A percentile compares a stretch with the other conserved stretches of the same genome.
Conservation (phyloP, 352 stramenopile species). For the Phytophthora sp. region DNA sequence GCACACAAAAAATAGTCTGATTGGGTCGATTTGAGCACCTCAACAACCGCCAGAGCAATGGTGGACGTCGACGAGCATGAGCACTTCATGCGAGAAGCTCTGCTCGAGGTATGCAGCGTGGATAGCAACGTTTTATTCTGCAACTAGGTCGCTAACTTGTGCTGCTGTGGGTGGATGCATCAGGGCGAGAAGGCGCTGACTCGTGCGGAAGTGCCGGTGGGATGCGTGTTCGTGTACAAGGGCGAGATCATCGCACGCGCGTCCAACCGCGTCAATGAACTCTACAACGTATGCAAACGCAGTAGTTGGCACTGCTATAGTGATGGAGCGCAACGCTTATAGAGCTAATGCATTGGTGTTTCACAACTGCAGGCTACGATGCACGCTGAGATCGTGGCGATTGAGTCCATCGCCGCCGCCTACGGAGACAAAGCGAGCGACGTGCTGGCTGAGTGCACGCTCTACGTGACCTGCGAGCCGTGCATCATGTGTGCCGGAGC, state of each 20-base stretch:
- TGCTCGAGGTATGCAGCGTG: constrained; percentile 54
- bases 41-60: constrained; percentile 16
- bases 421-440: constrained; percentile 46
- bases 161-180: background rate
- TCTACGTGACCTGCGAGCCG: constrained; percentile 93
- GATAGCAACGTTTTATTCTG: background rate
- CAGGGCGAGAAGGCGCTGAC: constrained; percentile 81
- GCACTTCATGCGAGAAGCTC: constrained; percentile 76
- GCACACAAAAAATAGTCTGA: background rate
- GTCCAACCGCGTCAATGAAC: constrained; percentile 89
- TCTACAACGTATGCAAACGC: constrained; percentile 69
- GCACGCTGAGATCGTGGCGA: constrained; percentile 92
- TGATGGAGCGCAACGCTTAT: background rate
- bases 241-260: constrained; percentile 79
- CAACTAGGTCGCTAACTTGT: background rate
- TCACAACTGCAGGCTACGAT: constrained; percentile 70
- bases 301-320: background rate
- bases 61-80: constrained; percentile 41
- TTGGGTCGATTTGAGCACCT: constrained; percentile 15
- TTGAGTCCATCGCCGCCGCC: constrained; percentile 73
- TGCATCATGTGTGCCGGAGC: constrained; percentile 95
- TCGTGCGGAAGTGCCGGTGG: constrained; percentile 90
- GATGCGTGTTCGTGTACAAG: constrained; percentile 90
- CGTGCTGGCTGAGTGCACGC: constrained; percentile 61
- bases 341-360: background rate